Evolutionary conservation across 805 yeast genomes (phyloP).

Genomic region (Vanderwaltozyma yarrowii): DNA sequence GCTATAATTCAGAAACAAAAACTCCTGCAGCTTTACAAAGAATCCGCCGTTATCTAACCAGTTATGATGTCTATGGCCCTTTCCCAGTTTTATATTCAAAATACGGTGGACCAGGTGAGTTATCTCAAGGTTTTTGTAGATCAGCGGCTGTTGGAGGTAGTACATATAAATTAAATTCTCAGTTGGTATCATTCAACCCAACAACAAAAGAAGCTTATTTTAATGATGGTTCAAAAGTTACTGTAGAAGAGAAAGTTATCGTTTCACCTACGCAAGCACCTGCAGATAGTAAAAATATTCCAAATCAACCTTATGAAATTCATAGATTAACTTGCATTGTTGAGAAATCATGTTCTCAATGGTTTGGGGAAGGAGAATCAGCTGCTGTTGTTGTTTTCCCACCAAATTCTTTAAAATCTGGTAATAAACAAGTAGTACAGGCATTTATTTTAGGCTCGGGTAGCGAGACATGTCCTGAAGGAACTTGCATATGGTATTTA

Average conservation of each 20-base stretch:
- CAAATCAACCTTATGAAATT: constrained; percentile 42
- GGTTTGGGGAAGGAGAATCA: constrained; percentile 80
- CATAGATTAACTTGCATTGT: constrained; percentile 77
- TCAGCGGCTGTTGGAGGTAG: constrained; percentile 98
- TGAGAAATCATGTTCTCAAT: constrained; percentile 76
- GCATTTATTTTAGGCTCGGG: constrained; percentile 81
- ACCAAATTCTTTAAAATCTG: constrained; percentile 57
- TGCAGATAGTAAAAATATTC: constrained; percentile 31
- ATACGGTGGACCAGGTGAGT: constrained; percentile 93
- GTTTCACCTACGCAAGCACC: constrained; percentile 64
- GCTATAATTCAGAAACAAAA: constrained; percentile 46
- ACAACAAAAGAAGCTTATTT: constrained; percentile 56
- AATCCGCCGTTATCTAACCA: constrained; percentile 70
- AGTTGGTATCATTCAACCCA: constrained; percentile 55
- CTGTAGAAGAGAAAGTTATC: constrained; percentile 70
- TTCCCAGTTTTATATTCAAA: constrained; percentile 89
- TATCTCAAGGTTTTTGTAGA: constrained; percentile 93
- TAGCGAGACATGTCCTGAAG: constrained; percentile 77
- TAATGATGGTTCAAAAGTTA: constrained; percentile 64
- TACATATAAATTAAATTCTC: constrained; percentile 74
- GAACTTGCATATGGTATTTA: constrained; percentile 84
- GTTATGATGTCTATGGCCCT: constrained; percentile 86
- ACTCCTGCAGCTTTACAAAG: constrained; percentile 71
- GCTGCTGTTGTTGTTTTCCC: constrained; percentile 91
- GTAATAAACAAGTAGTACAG: constrained; percentile 71